Evolutionary conservation across 2,329 filamentous ascomycete genomes (phyloP).

Genomic region (Microcyclospora tardicrescens): DNA sequence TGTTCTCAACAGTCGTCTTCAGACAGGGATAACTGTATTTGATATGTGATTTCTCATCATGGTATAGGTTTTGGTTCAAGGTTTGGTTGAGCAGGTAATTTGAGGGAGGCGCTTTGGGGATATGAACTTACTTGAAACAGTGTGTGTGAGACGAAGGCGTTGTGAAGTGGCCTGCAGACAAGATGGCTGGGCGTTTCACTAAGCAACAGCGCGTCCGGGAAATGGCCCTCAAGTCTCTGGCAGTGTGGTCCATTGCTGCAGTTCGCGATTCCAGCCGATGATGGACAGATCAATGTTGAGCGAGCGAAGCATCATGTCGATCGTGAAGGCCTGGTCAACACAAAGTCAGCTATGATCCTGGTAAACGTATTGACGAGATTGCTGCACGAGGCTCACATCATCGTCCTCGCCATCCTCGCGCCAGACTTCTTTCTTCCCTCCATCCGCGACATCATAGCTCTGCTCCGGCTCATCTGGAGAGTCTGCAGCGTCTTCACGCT

Average conservation of each 20-base stretch:
- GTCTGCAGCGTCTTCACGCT: slow-evolving; percentile 26
- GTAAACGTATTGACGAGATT: background rate
- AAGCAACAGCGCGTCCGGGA: too few species aligned
- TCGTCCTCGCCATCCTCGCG: slow-evolving; percentile 25
- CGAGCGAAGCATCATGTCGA: slow-evolving; percentile 55
- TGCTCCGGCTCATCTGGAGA: slow-evolving; percentile 19
- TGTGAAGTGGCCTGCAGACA: too few species aligned
- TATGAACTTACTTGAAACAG: too few species aligned
- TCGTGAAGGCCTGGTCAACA: slow-evolving; percentile 46
- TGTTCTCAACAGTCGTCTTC: slow-evolving; percentile 80
- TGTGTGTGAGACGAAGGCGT: too few species aligned
- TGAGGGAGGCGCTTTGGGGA: too few species aligned
- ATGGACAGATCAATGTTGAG: slow-evolving; percentile 49
- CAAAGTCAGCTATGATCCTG: slow-evolving; percentile 1
- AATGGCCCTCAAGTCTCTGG: too few species aligned
- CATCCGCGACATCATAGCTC: slow-evolving; percentile 24
- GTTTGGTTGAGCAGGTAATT: too few species aligned
- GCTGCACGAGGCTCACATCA: slow-evolving; percentile 23
- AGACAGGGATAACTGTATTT: slow-evolving; percentile 93
- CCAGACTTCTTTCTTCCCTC: slow-evolving; percentile 20
- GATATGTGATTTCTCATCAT: slow-evolving; percentile 57
- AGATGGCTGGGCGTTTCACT: too few species aligned
- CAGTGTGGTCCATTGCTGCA: slow-evolving; percentile 40
- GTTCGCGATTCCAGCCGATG: slow-evolving; percentile 49
- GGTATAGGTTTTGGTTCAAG: slow-evolving; percentile 27